Evolutionary conservation across 805 yeast genomes (phyloP).

Genomic region (Metschnikowia dekortorum): DNA sequence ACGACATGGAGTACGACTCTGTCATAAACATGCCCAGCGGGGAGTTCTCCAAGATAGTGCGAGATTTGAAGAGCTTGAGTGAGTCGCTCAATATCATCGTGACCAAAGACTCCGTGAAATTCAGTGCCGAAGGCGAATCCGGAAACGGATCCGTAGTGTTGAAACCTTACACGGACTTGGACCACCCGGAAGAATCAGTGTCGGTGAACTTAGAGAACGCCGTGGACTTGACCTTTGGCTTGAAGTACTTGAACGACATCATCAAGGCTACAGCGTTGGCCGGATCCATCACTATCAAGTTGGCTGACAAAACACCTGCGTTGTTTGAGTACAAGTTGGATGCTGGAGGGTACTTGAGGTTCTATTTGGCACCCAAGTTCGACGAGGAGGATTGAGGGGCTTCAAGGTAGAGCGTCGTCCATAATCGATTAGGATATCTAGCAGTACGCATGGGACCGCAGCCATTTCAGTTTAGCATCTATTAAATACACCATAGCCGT

Average conservation of each 20-base stretch:
- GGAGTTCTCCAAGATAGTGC: slow-evolving; percentile 84
- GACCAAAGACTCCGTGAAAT: slow-evolving; percentile 88
- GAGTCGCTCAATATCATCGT: slow-evolving; percentile 84
- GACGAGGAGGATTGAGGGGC: slow-evolving; percentile 67
- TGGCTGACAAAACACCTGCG: slow-evolving; percentile 91
- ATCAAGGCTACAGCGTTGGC: slow-evolving; percentile 86
- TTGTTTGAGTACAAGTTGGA: slow-evolving; percentile 87
- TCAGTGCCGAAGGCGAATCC: slow-evolving; percentile 85
- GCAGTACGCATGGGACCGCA: too few species aligned
- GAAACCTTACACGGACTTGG: slow-evolving; percentile 80
- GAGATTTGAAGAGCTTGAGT: slow-evolving; percentile 81
- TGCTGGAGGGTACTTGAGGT: slow-evolving; percentile 83
- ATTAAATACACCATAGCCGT: too few species aligned
- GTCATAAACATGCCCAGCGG: slow-evolving; percentile 80
- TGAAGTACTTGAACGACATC: slow-evolving; percentile 85
- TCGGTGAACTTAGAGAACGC: slow-evolving; percentile 79
- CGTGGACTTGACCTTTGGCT: slow-evolving; percentile 84
- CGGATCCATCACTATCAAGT: slow-evolving; percentile 70
- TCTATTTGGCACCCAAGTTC: slow-evolving; percentile 96
- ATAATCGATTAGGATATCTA: too few species aligned
- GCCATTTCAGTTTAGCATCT: too few species aligned
- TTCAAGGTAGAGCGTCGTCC: neutral
- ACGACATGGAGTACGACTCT: slow-evolving; percentile 88
- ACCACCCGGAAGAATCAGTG: slow-evolving; percentile 70
- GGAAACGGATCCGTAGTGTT: slow-evolving; percentile 84